phyloP scores from a whole-genome alignment of 345 rosid species.

The Nephelium lappaceum region DNA sequence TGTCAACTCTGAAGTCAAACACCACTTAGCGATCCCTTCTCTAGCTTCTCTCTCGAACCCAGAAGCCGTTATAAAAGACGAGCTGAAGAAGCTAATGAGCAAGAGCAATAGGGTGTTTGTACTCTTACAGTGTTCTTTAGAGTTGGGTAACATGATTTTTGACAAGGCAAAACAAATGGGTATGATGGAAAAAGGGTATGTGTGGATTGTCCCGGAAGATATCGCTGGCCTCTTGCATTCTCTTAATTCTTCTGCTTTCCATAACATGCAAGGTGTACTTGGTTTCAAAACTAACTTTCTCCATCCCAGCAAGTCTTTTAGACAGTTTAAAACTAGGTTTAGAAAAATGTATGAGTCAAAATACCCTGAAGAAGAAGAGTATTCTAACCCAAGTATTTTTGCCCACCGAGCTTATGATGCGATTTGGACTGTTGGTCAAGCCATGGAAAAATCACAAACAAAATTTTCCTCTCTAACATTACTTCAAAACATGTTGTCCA shows the following conservation, averaged over 20 bases:
- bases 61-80: neutral
- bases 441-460: slow-evolving; percentile 19
- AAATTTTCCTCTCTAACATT: neutral
- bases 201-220: slow-evolving; percentile 36
- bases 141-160: slow-evolving; percentile 28
- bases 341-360: slow-evolving; percentile 17
- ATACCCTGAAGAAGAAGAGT: slow-evolving; percentile 33
- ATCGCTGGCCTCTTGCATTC: slow-evolving; percentile 31
- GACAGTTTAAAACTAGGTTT: slow-evolving; percentile 19
- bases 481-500: slow-evolving; percentile 13
- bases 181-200: slow-evolving; percentile 36
- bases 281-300: slow-evolving; percentile 28
- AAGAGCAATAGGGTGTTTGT: slow-evolving; percentile 26
- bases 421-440: slow-evolving; percentile 23
- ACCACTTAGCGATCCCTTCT: slow-evolving; percentile 19
- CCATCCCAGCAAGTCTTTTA: slow-evolving; percentile 6
- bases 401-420: slow-evolving; percentile 44
- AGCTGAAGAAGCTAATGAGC: slow-evolving; percentile 20
- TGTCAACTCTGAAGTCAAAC: slow-evolving; percentile 21
- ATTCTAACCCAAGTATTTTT: slow-evolving; percentile 28
- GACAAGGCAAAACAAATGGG: slow-evolving; percentile 36
- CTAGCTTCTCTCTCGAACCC: slow-evolving; percentile 2
- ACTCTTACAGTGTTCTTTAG: slow-evolving; percentile 17
- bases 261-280: slow-evolving; percentile 36
- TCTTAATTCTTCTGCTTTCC: slow-evolving; percentile 16